Conservation (phyloP, 2,329 filamentous ascomycete species). For the Alternaria sp. region DNA sequence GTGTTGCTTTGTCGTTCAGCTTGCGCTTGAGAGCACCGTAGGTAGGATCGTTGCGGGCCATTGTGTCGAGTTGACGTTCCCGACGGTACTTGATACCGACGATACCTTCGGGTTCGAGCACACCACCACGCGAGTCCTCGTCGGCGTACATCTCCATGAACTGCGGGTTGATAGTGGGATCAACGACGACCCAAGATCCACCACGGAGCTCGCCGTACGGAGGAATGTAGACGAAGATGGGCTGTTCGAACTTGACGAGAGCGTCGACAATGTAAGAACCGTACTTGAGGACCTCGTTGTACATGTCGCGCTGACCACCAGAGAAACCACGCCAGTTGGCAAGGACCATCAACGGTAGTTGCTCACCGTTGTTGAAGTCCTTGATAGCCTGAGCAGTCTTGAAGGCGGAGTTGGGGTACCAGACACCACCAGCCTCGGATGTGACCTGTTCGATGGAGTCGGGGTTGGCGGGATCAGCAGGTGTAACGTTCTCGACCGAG, state of each 20-base stretch:
- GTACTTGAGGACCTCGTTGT: conserved; percentile 99
- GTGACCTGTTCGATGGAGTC: conserved; percentile 96
- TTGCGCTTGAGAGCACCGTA: conserved; percentile 86
- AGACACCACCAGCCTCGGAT: conserved; percentile 96
- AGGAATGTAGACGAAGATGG: conserved; percentile 98
- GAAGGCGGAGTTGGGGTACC: conserved; percentile 99
- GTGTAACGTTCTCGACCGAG: conserved; percentile 94
- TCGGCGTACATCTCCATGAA: conserved; percentile 99
- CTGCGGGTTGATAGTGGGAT: conserved; percentile 95
- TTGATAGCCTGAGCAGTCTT: conserved; percentile 99
- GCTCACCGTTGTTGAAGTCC: conserved; percentile 99
- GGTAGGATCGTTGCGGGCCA: conserved; percentile 86
- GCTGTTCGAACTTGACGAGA: conserved; percentile 97
- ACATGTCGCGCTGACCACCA: conserved; percentile 99
- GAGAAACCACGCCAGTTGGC: conserved; percentile 99
- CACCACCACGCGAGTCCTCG: conserved; percentile 91
- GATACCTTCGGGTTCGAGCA: conserved; percentile 97
- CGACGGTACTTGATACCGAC: conserved; percentile 98
- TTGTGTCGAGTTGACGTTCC: conserved; percentile 96
- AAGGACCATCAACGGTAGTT: conserved; percentile 97
- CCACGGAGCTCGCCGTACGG: conserved; percentile 95
- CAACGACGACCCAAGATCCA: conserved; percentile 98
- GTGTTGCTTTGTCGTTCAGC: conserved; percentile 70
- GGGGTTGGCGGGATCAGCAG: conserved; percentile 95
- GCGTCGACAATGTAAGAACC: conserved; percentile 99